Conservation (phyloP, 768 basidiomycete species). For the Boletus rex-veris region DNA sequence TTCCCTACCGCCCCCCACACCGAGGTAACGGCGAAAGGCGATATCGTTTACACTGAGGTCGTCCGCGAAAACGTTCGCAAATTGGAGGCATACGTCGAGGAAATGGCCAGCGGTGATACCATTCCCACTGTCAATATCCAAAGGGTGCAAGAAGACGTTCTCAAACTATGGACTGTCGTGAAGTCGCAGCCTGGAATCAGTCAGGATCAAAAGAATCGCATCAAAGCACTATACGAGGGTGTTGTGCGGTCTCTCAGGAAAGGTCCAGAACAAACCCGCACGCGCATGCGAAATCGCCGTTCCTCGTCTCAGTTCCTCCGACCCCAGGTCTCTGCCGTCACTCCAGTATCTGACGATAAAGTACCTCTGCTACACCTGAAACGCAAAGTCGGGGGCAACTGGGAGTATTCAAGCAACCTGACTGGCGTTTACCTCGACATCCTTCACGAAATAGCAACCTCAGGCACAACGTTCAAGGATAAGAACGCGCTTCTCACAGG, state of each 20-base stretch:
- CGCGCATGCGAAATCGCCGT: slow-evolving; percentile 69
- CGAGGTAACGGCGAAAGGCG: slow-evolving; percentile 89
- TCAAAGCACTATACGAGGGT: slow-evolving; percentile 93
- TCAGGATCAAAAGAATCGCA: slow-evolving; percentile 92
- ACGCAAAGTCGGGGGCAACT: slow-evolving; percentile 89
- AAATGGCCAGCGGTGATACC: slow-evolving; percentile 96
- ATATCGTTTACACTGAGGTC: slow-evolving; percentile 92
- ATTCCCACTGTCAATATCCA: slow-evolving; percentile 88
- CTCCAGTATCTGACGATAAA: slow-evolving; percentile 79
- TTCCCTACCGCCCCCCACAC: slow-evolving; percentile 98
- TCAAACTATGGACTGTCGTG: slow-evolving; percentile 96
- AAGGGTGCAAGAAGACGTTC: slow-evolving; percentile 95
- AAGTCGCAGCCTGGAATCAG: slow-evolving; percentile 97
- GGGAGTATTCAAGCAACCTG: slow-evolving; percentile 97
- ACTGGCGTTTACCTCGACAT: slow-evolving; percentile 96
- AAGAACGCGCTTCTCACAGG: slow-evolving; percentile 98
- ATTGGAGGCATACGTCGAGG: slow-evolving; percentile 94
- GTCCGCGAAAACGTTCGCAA: slow-evolving; percentile 96
- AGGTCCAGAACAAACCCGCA: slow-evolving; percentile 56
- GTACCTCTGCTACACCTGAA: slow-evolving; percentile 94
- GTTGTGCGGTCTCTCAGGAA: slow-evolving; percentile 92
- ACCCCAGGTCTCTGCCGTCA: slow-evolving; percentile 71
- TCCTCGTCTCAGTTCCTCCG: slow-evolving; percentile 97
- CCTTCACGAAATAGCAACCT: slow-evolving; percentile 96
- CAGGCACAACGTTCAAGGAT: slow-evolving; percentile 97